These are phyloP conservation scores for Aspergillus carlsbadensis DNA, from an alignment of 495 filamentous ascomycete genomes.

Conservation along the genomic window DNA sequence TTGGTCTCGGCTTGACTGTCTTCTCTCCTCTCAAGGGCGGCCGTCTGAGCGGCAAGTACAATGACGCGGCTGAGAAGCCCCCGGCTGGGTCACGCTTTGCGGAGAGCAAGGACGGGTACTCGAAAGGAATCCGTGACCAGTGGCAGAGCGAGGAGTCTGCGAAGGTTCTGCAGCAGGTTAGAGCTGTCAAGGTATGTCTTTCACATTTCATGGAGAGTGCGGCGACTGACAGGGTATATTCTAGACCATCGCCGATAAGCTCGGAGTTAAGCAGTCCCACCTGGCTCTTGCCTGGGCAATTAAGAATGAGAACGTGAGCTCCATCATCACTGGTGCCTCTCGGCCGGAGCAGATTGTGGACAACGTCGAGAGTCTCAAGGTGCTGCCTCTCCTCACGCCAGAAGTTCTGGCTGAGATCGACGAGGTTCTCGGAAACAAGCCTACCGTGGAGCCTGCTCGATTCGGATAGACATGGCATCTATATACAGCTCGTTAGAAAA, in stretches of 20 bases:
- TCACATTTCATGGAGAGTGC: neutral
- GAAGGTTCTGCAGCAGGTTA: conserved; percentile 25
- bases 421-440: conserved; percentile 62
- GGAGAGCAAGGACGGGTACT: conserved; percentile 39
- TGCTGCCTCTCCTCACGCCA: conserved; percentile 61
- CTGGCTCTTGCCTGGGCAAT: conserved; percentile 79
- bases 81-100: conserved; percentile 38
- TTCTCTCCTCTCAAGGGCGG: conserved; percentile 73
- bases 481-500: neutral
- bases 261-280: conserved; percentile 63
- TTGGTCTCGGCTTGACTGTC: conserved; percentile 69
- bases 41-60: conserved; percentile 81
- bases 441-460: conserved; percentile 30
- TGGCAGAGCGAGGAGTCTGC: conserved; percentile 27
- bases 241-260: conserved; percentile 63
- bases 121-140: conserved; percentile 28
- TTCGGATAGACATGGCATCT: neutral
- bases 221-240: conserved; percentile 19
- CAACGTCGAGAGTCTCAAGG: conserved; percentile 61
- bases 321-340: conserved; percentile 76
- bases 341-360: conserved; percentile 70
- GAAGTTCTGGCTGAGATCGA: conserved; percentile 73
- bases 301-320: conserved; percentile 71
- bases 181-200: conserved; percentile 20
- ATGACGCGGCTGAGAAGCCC: conserved; percentile 46